Evolutionary conservation across 306 rosid genomes (phyloP).

Genomic region (Pachyrhizus erosus): DNA sequence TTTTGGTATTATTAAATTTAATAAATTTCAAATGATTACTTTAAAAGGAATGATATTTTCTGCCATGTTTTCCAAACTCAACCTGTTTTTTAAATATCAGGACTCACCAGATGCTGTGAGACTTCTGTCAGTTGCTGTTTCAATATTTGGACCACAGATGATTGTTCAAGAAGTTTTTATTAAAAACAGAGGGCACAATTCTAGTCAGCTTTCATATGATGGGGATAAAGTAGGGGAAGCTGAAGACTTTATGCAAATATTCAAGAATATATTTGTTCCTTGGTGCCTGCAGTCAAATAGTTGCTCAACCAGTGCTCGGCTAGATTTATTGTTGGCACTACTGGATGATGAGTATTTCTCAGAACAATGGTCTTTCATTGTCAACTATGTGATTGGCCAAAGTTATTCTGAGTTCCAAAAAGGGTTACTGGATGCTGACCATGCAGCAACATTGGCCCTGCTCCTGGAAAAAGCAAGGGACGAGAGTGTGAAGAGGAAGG

Average conservation of each 20-base stretch:
- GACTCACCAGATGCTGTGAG: slow-evolving; percentile 72
- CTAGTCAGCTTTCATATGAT: slow-evolving; percentile 45
- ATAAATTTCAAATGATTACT: slow-evolving; percentile 18
- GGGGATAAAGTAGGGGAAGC: slow-evolving; percentile 50
- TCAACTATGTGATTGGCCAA: slow-evolving; percentile 63
- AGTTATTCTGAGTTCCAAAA: slow-evolving; percentile 53
- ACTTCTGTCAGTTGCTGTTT: slow-evolving; percentile 69
- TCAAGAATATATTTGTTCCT: slow-evolving; percentile 75
- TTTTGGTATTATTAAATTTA: slow-evolving; percentile 13
- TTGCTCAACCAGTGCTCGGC: slow-evolving; percentile 63
- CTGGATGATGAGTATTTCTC: slow-evolving; percentile 84
- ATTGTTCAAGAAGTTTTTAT: slow-evolving; percentile 64
- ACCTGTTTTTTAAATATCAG: slow-evolving; percentile 54
- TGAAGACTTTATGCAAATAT: slow-evolving; percentile 70
- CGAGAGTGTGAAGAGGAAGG: slow-evolving; percentile 54
- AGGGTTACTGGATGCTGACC: slow-evolving; percentile 56
- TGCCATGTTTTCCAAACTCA: slow-evolving; percentile 34
- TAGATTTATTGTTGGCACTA: slow-evolving; percentile 79
- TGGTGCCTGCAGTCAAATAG: slow-evolving; percentile 79
- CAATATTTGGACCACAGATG: slow-evolving; percentile 84
- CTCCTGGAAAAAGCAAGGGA: slow-evolving; percentile 79
- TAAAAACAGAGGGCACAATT: slow-evolving; percentile 47
- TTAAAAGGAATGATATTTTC: not conserved
- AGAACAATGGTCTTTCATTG: slow-evolving; percentile 76
- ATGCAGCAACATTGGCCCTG: slow-evolving; percentile 66